Percentiles rank a stretch among this genome's conserved stretches.
These are phyloP conservation scores for Penicillium oxalicum DNA, from an alignment of 2,329 filamentous ascomycete genomes.

Conservation along the genomic window DNA sequence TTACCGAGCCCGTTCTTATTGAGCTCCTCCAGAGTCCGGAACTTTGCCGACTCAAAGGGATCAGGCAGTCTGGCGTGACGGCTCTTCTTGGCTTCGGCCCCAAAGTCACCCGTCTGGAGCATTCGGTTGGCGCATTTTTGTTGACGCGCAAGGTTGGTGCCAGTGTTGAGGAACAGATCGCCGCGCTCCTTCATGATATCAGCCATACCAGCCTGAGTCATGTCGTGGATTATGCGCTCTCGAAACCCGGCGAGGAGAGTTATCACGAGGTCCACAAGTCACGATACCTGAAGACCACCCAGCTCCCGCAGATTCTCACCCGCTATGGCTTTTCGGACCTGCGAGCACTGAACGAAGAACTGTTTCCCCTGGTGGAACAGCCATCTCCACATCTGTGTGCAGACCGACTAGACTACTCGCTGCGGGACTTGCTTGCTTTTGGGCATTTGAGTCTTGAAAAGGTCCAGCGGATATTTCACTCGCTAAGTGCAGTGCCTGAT, in stretches of 20 bases:
- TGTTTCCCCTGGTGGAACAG: conserved; percentile 36
- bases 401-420: conserved; percentile 37
- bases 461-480: neutral
- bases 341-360: conserved; percentile 33
- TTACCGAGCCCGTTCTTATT: conserved; percentile 34
- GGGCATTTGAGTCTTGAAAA: conserved; percentile 13
- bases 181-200: conserved; percentile 38
- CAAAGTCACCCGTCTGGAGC: conserved; percentile 35
- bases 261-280: conserved; percentile 39
- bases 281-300: conserved; percentile 31
- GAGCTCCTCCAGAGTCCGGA: conserved; percentile 32
- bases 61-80: conserved; percentile 37
- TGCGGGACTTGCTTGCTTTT: conserved; percentile 34
- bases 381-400: conserved; percentile 37
- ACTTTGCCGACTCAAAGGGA: conserved; percentile 29
- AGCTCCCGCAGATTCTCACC: conserved; percentile 30
- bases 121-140: conserved; percentile 38
- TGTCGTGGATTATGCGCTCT: conserved; percentile 37
- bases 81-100: conserved; percentile 32
- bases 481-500: neutral
- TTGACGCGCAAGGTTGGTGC: conserved; percentile 34
- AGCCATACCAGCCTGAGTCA: conserved; percentile 39
- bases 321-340: conserved; percentile 26
- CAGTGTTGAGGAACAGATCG: conserved; percentile 34
- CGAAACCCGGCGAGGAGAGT: conserved; percentile 33